Conservation (phyloP, 495 filamentous ascomycete species). For the Aspergillus ostianus region DNA sequence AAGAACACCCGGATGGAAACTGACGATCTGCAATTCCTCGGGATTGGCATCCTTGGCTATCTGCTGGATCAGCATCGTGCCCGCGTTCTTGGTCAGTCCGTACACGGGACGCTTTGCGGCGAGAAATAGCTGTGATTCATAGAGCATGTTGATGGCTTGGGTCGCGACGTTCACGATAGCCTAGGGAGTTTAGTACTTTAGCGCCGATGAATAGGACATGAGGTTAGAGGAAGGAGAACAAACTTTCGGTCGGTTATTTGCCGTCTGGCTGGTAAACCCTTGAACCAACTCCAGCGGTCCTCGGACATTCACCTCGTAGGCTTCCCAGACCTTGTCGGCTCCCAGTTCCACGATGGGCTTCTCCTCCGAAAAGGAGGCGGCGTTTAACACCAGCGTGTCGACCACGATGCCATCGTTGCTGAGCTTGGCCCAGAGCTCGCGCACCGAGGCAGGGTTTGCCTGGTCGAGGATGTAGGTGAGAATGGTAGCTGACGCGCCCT, state of each 20-base stretch:
- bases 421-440: neutral
- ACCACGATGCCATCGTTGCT: neutral
- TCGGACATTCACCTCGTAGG: neutral
- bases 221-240: neutral
- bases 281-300: neutral
- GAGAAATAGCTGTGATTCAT: neutral
- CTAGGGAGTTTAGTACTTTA: neutral
- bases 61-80: neutral
- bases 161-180: neutral
- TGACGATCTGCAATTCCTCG: slow-evolving; percentile 4
- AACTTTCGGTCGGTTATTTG: neutral
- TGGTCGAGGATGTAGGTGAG: neutral
- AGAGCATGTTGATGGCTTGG: neutral
- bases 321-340: neutral
- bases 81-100: slow-evolving; percentile 5
- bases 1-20: slow-evolving; percentile 6
- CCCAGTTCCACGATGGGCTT: neutral
- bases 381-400: slow-evolving; percentile 6
- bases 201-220: neutral
- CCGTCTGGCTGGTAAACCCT: neutral
- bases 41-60: neutral
- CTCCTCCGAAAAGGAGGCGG: neutral
- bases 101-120: neutral
- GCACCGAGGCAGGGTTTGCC: neutral
- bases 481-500: neutral